These are phyloP conservation scores for Sonneratia alba DNA, from an alignment of 345 rosid genomes.

Conservation along the genomic window DNA sequence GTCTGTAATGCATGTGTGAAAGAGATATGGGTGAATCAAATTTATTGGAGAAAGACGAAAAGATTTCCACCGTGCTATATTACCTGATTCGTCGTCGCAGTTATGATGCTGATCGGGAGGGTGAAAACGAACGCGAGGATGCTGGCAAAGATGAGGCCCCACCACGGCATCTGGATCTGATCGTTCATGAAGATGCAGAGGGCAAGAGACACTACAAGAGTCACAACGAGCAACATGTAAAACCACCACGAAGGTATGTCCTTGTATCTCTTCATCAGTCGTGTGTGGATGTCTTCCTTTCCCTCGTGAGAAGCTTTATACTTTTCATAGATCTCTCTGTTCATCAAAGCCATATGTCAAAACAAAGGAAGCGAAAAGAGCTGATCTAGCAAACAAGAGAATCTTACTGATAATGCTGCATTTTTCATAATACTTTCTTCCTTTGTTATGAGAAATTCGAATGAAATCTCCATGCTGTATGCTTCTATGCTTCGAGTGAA, in stretches of 20 bases:
- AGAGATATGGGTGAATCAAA: background rate
- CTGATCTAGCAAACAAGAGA: background rate
- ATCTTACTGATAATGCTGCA: background rate
- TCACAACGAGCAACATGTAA: slow-evolving; percentile 32
- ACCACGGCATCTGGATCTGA: slow-evolving; percentile 91
- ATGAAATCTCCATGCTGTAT: background rate
- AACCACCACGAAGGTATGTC: slow-evolving; percentile 97
- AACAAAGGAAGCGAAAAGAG: background rate
- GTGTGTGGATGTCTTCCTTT: slow-evolving; percentile 73
- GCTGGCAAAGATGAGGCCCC: slow-evolving; percentile 77
- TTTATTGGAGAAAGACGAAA: background rate
- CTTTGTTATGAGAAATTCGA: background rate
- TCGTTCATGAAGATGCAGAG: slow-evolving; percentile 63
- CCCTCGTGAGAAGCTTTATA: slow-evolving; percentile 50
- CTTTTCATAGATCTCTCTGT: slow-evolving; percentile 61
- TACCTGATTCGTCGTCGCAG: slow-evolving; percentile 91
- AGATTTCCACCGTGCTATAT: background rate
- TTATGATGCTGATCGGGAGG: slow-evolving; percentile 78
- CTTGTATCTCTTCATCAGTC: slow-evolving; percentile 62
- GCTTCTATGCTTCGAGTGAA: background rate
- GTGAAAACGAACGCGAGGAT: slow-evolving; percentile 72
- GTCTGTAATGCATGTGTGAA: slow-evolving; percentile 31
- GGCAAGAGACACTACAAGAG: slow-evolving; percentile 43
- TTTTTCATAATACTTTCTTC: too few species aligned
- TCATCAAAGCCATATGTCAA: background rate